Base-by-base conservation (phyloP, 2,329 filamentous ascomycete genomes). In the Sphaerulina vaccinii region DNA sequence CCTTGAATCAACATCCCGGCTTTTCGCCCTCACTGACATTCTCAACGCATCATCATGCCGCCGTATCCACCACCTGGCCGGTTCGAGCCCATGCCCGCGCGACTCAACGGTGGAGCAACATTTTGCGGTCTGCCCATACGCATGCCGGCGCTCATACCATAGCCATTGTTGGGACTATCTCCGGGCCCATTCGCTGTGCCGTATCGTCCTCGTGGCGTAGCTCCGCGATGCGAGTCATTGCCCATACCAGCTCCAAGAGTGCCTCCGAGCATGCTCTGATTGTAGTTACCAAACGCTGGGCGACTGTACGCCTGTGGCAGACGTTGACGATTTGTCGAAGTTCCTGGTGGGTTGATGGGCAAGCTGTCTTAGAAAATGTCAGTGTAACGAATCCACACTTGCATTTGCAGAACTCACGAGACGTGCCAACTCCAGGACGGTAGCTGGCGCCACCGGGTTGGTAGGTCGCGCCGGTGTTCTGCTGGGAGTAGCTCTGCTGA, bases 231-330 rank as follows among this genome's bases (percentile, higher is more conserved):
- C 16, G 40, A 15, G 11, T 35, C 23, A 41, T 38, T 37, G 23
- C 40, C 42, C 23, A 33, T 18, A 13, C 38, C 19, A 42, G 36
- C 13, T 5, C 13, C 32, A 6, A 23, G 23, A 6, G 32, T 15
- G 6, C 23, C 47, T 21, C 47, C 52, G 5, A 33, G 42, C 8
- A 54, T 13, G 10, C 46, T 54, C n/a, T 43, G 37, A 29, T 54
- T 54, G 42, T 51, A 54, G 8, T 15, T 9, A 32, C 47, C 52
- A 24, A 47, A 51, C 2, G 52, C 33, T n/a, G 52, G 47, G 13
- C 24, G 51, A 10, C n/a, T 21, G 22, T 49, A 49, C 3, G 21
- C 15, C 16, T 44, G 48, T 35, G 52, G 47, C 22, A 54, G 38
- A 11, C 52, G 47, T 15, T 38, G 22, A 11, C 52, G 52, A 21